These are phyloP conservation scores for Sugiyamaella qingdaonensis DNA, from an alignment of 805 yeast genomes.

Conservation along the genomic window DNA sequence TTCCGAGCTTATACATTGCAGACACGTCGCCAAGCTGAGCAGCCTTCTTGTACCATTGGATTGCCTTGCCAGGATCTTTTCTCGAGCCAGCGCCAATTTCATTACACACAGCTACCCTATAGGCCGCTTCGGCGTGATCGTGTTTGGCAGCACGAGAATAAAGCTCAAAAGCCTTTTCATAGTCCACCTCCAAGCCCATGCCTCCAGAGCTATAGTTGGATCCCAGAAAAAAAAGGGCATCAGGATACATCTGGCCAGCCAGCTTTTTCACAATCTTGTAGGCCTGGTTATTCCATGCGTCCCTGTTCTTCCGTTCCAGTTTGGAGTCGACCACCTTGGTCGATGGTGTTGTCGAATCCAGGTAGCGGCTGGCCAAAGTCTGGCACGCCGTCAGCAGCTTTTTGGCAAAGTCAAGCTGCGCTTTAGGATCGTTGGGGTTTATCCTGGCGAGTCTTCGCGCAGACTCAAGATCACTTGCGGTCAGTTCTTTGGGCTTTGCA, in stretches of 20 bases:
- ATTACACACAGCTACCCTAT: conserved; percentile 64
- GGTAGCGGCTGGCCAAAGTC: conserved; percentile 29
- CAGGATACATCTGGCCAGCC: conserved; percentile 43
- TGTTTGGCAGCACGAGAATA: conserved; percentile 57
- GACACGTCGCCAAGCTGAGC: conserved; percentile 59
- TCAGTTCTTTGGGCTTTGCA: conserved; percentile 19
- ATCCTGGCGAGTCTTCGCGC: conserved; percentile 29
- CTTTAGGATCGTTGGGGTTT: conserved; percentile 38
- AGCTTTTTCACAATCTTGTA: conserved; percentile 57
- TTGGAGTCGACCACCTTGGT: conserved; percentile 37
- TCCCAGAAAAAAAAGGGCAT: conserved; percentile 57
- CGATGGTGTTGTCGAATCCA: conserved; percentile 39
- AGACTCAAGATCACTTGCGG: conserved; percentile 30
- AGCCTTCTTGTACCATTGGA: conserved; percentile 53
- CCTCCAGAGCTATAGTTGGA: conserved; percentile 52
- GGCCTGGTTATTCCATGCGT: conserved; percentile 53
- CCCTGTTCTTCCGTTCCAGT: conserved; percentile 48
- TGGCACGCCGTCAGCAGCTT: conserved; percentile 47
- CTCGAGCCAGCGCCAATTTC: conserved; percentile 60
- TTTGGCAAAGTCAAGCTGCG: conserved; percentile 65
- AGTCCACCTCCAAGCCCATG: conserved; percentile 50
- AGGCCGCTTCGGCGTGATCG: conserved; percentile 57
- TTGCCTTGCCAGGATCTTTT: conserved; percentile 43
- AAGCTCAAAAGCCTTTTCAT: conserved; percentile 55
- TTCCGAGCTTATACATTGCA: conserved; percentile 72